A percentile compares a stretch with the other conserved stretches of the same genome.
These are phyloP conservation scores for Xylariaceae sp. DNA, from an alignment of 2,329 filamentous ascomycete species.

Conservation along the genomic window DNA sequence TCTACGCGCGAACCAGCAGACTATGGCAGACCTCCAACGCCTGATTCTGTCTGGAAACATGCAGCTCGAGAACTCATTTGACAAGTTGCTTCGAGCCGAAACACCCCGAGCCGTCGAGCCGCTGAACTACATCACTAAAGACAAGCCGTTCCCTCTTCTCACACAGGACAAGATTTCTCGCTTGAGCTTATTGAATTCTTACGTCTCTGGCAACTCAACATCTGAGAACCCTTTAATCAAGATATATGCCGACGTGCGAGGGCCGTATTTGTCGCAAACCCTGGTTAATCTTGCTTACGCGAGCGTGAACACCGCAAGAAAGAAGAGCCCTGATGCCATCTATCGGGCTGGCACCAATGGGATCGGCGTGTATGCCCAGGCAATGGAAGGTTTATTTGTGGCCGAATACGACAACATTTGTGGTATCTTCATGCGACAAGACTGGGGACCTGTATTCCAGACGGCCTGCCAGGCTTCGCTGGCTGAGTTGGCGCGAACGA, in stretches of 20 bases:
- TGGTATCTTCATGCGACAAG: constrained; percentile 81
- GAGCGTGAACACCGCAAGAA: constrained; percentile 80
- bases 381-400: constrained; percentile 82
- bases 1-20: constrained; percentile 86
- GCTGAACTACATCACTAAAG: constrained; percentile 89
- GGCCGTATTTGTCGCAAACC: constrained; percentile 81
- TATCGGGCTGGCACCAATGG: constrained; percentile 90
- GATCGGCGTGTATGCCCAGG: constrained; percentile 84
- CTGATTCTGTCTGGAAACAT: constrained; percentile 78
- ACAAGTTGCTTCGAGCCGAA: constrained; percentile 73
- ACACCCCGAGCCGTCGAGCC: constrained; percentile 83
- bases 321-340: constrained; percentile 78
- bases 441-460: constrained; percentile 80
- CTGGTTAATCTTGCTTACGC: constrained; percentile 86
- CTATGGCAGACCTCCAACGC: constrained; percentile 76
- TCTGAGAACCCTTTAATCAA: constrained; percentile 73
- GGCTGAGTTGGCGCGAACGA: constrained; percentile 79
- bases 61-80: constrained; percentile 83
- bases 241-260: constrained; percentile 84
- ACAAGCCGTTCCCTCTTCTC: constrained; percentile 80
- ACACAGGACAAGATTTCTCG: constrained; percentile 75
- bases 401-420: constrained; percentile 92
- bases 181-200: constrained; percentile 77
- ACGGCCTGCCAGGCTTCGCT: constrained; percentile 78
- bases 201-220: constrained; percentile 64